Conservation (phyloP, 2,329 filamentous ascomycete species). For the Calonectria hawksworthii region DNA sequence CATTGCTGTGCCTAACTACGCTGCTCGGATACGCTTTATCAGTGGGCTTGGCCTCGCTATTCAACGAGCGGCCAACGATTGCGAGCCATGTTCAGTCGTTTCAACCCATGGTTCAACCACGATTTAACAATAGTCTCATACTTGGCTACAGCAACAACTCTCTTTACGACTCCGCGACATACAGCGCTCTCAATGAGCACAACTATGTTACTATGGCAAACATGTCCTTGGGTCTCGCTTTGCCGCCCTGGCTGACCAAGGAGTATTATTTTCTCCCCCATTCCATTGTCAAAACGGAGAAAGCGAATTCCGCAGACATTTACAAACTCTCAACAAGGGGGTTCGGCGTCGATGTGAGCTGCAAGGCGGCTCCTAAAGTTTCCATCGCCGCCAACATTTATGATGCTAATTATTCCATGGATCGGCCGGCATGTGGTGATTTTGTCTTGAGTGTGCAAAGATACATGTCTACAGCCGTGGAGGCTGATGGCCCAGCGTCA, state of each 20-base stretch:
- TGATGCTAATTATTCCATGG: background rate
- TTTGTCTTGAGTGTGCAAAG: background rate
- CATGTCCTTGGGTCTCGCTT: background rate
- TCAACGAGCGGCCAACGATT: background rate
- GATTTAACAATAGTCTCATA: slow-evolving; percentile 1
- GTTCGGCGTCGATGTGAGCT: background rate
- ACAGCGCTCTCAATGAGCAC: background rate
- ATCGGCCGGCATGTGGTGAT: background rate
- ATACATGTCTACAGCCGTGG: background rate
- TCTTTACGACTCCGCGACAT: background rate
- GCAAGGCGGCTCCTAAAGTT: background rate
- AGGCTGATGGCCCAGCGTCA: background rate
- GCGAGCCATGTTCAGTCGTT: background rate
- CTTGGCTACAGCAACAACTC: background rate
- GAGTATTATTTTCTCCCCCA: slow-evolving; percentile 8
- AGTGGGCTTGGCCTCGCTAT: background rate
- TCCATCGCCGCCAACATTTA: background rate
- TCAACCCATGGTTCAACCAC: background rate
- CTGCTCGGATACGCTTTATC: slow-evolving; percentile 5
- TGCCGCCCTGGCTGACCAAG: background rate
- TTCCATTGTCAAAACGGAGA: background rate
- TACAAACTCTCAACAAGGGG: slow-evolving; percentile 3
- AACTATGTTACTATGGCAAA: background rate
- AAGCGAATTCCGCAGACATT: background rate
- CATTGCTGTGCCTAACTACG: background rate